phyloP scores from a whole-genome alignment of 768 basidiomycete species.

The Lanmaoa rubissima region DNA sequence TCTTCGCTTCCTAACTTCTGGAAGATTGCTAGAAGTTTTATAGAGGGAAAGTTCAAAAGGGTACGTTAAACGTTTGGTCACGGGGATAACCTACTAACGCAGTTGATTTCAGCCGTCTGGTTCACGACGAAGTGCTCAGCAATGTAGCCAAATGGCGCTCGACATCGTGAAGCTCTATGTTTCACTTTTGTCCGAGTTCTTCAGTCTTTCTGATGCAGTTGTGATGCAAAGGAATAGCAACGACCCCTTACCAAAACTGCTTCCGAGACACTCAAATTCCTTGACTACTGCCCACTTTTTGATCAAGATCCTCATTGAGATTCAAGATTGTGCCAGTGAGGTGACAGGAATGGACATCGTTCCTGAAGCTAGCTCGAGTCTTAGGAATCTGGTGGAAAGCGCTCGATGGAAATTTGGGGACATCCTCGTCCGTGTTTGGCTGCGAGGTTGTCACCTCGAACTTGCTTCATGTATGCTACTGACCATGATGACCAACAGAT shows the following conservation, averaged over 20 bases:
- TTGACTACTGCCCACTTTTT: conserved; percentile 82
- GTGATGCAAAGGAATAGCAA: conserved; percentile 51
- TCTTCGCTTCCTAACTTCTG: conserved; percentile 90
- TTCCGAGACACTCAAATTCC: conserved; percentile 78
- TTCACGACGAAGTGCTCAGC: conserved; percentile 75
- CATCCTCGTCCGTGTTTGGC: conserved; percentile 74
- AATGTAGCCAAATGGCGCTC: conserved; percentile 83
- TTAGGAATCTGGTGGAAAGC: conserved; percentile 77
- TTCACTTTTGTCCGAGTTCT: conserved; percentile 81
- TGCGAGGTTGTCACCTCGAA: conserved; percentile 57
- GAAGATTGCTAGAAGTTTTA: conserved; percentile 86
- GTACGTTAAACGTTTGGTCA: conserved; percentile 38
- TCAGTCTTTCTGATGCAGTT: conserved; percentile 75
- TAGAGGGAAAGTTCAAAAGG: conserved; percentile 92
- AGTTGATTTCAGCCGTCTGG: conserved; percentile 32
- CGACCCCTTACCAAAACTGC: conserved; percentile 43
- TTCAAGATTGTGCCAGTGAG: conserved; percentile 85
- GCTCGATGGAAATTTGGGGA: conserved; percentile 88
- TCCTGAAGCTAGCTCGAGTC: conserved; percentile 60
- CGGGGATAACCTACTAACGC: background rate
- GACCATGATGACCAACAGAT: conserved; percentile 48
- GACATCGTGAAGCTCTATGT: conserved; percentile 87
- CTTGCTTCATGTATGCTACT: background rate
- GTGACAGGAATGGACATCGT: conserved; percentile 77
- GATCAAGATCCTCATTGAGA: conserved; percentile 75